Evolutionary conservation across 139 green algal genomes (phyloP).

Genomic region (Chlorella sp.): DNA sequence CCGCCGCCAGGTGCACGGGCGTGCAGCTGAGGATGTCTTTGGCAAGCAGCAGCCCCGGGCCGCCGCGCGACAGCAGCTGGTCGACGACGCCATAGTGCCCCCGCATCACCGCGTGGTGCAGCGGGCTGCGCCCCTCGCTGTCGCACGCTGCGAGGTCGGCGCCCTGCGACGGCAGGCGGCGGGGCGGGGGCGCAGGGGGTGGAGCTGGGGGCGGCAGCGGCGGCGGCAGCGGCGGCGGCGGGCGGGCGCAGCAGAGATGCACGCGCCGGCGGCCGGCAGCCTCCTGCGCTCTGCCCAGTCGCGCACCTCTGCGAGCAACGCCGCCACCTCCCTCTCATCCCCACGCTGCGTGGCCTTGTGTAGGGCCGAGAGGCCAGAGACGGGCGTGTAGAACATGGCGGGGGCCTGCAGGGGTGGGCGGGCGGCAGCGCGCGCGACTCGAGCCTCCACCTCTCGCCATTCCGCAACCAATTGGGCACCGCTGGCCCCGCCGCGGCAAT

Average conservation of each 20-base stretch:
- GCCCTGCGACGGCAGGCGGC: constrained; percentile 30
- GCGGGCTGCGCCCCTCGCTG: constrained; percentile 48
- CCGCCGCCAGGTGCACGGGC: constrained; percentile 62
- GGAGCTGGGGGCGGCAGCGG: not conserved
- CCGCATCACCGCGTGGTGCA: constrained; percentile 67
- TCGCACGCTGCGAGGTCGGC: constrained; percentile 48
- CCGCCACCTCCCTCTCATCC: constrained; percentile 36
- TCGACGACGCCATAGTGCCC: constrained; percentile 53
- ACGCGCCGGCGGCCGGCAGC: not conserved
- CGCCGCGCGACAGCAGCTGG: constrained; percentile 37
- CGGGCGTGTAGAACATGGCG: constrained; percentile 15
- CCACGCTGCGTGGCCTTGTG: constrained; percentile 49
- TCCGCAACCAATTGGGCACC: too few species aligned
- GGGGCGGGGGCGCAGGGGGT: not conserved
- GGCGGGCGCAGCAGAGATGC: not conserved
- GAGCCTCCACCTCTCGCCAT: too few species aligned
- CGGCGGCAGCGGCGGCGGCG: not conserved
- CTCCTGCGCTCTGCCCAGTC: not conserved
- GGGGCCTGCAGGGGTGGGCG: too few species aligned
- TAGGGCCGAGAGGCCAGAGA: constrained; percentile 28
- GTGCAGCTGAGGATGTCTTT: constrained; percentile 66
- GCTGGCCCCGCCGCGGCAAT: too few species aligned
- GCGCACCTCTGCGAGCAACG: constrained; percentile 38
- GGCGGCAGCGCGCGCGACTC: too few species aligned
- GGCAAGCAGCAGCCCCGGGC: constrained; percentile 45